These are phyloP conservation scores for Pulveroboletus sp. DNA, from an alignment of 768 basidiomycete species.

Conservation along the genomic window DNA sequence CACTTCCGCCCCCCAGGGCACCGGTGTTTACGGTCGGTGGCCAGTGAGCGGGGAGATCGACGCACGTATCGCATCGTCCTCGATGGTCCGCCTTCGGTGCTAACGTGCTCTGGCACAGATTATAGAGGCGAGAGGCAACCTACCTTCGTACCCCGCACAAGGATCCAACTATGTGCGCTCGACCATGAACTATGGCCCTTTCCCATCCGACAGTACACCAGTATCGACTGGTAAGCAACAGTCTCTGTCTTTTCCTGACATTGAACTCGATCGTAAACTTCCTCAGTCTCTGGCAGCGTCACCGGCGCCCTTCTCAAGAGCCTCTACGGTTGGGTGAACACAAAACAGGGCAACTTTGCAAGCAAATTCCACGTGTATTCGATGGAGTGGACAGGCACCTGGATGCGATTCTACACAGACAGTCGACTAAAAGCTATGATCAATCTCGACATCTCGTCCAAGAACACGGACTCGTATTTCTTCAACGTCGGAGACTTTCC, in stretches of 20 bases:
- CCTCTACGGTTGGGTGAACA: constrained; percentile 35
- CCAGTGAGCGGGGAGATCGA: constrained; percentile 57
- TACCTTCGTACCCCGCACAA: constrained; percentile 37
- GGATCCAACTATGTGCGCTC: constrained; percentile 49
- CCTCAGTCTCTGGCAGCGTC: constrained; percentile 6
- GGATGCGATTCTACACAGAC: constrained; percentile 54
- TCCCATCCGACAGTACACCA: constrained; percentile 31
- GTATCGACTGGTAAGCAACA: constrained; percentile 25
- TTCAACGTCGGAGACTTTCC: constrained; percentile 52
- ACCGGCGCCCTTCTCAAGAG: constrained; percentile 28
- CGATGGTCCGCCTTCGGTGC: too few relatives aligned
- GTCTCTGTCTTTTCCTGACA: too few relatives aligned
- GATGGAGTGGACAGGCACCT: constrained; percentile 55
- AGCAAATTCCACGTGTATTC: constrained; percentile 50
- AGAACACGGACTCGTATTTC: constrained; percentile 42
- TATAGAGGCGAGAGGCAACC: constrained; percentile 50
- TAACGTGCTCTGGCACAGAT: constrained; percentile 32
- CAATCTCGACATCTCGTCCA: constrained; percentile 42
- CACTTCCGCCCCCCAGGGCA: constrained; percentile 13
- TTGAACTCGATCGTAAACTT: neutral
- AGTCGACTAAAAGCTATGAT: constrained; percentile 47
- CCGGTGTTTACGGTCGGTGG: constrained; percentile 36
- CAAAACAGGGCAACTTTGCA: constrained; percentile 42
- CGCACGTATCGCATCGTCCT: constrained; percentile 30
- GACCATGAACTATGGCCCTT: constrained; percentile 65